These are phyloP conservation scores for Irpex sp. DNA, from an alignment of 1,284 basidiomycete genomes.

Conservation along the genomic window DNA sequence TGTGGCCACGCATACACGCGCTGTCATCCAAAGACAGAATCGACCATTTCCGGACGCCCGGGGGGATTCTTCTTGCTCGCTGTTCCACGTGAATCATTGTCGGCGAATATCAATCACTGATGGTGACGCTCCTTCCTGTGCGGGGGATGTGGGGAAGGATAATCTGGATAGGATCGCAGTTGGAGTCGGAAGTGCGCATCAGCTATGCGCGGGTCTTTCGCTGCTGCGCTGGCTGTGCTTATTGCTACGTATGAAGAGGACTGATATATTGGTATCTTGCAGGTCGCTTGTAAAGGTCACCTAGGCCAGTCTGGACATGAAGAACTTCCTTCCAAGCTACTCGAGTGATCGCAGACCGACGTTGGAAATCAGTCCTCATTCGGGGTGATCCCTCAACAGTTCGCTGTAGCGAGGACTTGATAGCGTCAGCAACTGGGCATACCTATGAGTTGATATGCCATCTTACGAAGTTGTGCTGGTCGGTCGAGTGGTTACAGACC, in stretches of 20 bases:
- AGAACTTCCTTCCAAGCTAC: not conserved
- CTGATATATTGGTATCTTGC: not conserved
- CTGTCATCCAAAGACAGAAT: not conserved
- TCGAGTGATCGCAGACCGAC: not conserved
- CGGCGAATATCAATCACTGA: not conserved
- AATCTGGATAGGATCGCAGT: not conserved
- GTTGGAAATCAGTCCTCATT: not conserved
- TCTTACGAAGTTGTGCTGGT: not conserved
- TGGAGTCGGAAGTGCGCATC: not conserved
- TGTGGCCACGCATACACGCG: not conserved
- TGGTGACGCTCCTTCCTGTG: not conserved
- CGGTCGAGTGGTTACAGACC: not conserved
- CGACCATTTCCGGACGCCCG: not conserved
- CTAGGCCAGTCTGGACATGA: too few species aligned
- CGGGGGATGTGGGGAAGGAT: not conserved
- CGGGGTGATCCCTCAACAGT: not conserved
- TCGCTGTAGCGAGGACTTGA: not conserved
- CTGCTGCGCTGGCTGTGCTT: not conserved
- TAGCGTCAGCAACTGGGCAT: not conserved
- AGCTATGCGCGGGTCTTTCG: not conserved
- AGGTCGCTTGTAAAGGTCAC: too few species aligned
- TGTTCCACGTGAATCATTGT: not conserved
- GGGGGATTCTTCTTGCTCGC: not conserved
- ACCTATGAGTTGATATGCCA: not conserved
- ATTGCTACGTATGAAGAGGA: not conserved